A percentile compares a stretch with the other conserved stretches of the same genome.
Conservation (phyloP, 2,329 filamentous ascomycete genomes). For the Fusarium nematophilum region DNA sequence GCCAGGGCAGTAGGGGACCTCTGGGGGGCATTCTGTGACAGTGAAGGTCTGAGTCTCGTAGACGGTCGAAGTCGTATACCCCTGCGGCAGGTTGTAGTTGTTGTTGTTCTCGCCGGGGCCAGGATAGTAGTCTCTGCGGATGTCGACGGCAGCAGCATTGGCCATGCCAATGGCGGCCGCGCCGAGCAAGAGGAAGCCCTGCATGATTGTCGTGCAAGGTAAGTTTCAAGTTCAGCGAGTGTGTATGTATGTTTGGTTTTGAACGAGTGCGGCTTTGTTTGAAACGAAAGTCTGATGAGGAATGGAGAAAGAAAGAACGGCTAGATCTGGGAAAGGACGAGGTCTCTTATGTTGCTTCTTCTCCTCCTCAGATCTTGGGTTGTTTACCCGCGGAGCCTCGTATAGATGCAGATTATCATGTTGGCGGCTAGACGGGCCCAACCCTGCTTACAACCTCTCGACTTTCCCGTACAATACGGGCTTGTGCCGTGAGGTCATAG, state of each 20-base stretch:
- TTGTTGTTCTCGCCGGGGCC: slow-evolving; percentile 11
- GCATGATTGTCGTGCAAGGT: slow-evolving; percentile 19
- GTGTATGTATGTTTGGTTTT: slow-evolving; percentile 3
- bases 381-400: slow-evolving; percentile 19
- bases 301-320: background rate
- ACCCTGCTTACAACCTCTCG: slow-evolving; percentile 20
- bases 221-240: slow-evolving; percentile 24
- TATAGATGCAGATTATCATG: background rate
- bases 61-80: slow-evolving; percentile 23
- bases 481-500: slow-evolving; percentile 31
- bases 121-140: slow-evolving; percentile 24
- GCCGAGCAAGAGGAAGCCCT: slow-evolving; percentile 32
- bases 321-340: slow-evolving; percentile 2
- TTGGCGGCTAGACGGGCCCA: background rate
- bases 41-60: slow-evolving; percentile 4
- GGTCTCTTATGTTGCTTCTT: slow-evolving; percentile 26
- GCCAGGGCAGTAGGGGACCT: background rate
- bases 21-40: background rate
- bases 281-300: slow-evolving; percentile 33
- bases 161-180: slow-evolving; percentile 35
- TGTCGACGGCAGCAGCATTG: slow-evolving; percentile 32
- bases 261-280: slow-evolving; percentile 22
- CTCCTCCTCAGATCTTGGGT: slow-evolving; percentile 8
- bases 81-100: slow-evolving; percentile 6
- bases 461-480: slow-evolving; percentile 25